Conservation (phyloP, 306 rosid species). For the Myrica gale region DNA sequence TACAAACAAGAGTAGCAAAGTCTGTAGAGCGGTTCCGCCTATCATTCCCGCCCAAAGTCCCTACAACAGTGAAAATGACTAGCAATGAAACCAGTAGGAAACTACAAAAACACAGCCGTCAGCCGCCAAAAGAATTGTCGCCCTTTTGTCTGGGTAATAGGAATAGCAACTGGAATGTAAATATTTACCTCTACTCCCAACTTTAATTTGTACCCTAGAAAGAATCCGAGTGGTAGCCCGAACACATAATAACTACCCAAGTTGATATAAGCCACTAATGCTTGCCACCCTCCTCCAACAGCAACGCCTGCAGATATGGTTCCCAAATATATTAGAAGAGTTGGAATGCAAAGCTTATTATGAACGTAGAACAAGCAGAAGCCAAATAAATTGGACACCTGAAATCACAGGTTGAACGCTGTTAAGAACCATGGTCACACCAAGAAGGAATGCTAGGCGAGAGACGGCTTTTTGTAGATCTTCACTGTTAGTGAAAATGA, state of each 20-base stretch:
- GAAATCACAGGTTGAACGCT: slow-evolving; percentile 90
- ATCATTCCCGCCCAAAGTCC: slow-evolving; percentile 70
- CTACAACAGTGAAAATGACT: slow-evolving; percentile 21
- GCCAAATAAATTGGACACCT: slow-evolving; percentile 34
- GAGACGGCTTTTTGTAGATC: slow-evolving; percentile 54
- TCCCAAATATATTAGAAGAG: neutral
- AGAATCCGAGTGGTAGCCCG: slow-evolving; percentile 71
- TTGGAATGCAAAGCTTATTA: neutral
- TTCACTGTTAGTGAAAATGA: slow-evolving; percentile 58
- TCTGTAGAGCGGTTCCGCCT: slow-evolving; percentile 51
- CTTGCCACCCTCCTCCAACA: slow-evolving; percentile 94
- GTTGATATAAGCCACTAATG: slow-evolving; percentile 76
- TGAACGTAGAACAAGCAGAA: neutral
- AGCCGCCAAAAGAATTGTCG: neutral
- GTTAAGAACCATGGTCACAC: slow-evolving; percentile 71
- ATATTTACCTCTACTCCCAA: slow-evolving; percentile 65
- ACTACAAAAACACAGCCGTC: neutral
- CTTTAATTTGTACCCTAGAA: slow-evolving; percentile 59
- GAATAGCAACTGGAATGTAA: neutral
- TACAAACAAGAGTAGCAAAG: slow-evolving; percentile 43
- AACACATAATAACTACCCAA: slow-evolving; percentile 71
- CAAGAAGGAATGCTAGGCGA: slow-evolving; percentile 61
- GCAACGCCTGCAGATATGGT: slow-evolving; percentile 69
- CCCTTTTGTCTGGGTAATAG: neutral
- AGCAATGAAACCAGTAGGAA: no score